These are phyloP conservation scores for Sporothrix mexicana DNA, from an alignment of 2,329 filamentous ascomycete species.

Conservation along the genomic window DNA sequence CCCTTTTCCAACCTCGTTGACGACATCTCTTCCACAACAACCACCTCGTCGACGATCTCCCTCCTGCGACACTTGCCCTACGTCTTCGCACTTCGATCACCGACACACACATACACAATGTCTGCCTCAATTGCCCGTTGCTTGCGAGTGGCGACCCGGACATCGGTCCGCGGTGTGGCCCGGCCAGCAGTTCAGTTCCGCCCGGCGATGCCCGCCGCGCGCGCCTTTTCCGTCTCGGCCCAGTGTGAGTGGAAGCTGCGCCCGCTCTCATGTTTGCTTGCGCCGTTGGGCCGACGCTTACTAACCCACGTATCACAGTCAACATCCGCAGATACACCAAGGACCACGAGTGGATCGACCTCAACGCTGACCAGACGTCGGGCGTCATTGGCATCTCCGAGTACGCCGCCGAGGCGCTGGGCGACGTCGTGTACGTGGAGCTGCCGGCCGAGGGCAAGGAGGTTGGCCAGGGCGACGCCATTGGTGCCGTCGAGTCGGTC, in stretches of 20 bases:
- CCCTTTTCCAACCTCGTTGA: neutral
- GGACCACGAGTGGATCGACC: slow-evolving; percentile 98
- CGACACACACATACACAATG: slow-evolving; percentile 51
- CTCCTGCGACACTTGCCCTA: neutral
- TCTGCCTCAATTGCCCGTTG: slow-evolving; percentile 65
- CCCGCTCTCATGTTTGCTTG: too few relatives aligned
- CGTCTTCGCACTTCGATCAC: neutral
- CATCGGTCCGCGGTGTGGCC: slow-evolving; percentile 49
- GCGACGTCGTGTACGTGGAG: slow-evolving; percentile 97
- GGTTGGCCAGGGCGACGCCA: slow-evolving; percentile 76
- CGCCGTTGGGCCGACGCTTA: neutral
- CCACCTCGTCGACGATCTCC: neutral
- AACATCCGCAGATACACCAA: slow-evolving; percentile 86
- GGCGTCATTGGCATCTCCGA: slow-evolving; percentile 84
- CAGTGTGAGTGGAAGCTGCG: slow-evolving; percentile 51
- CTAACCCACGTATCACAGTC: slow-evolving; percentile 49
- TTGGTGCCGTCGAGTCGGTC: slow-evolving; percentile 96
- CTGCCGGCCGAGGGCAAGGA: slow-evolving; percentile 75
- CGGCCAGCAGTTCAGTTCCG: slow-evolving; percentile 43
- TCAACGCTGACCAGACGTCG: slow-evolving; percentile 79
- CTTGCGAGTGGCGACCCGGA: slow-evolving; percentile 55
- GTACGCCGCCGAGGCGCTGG: slow-evolving; percentile 90
- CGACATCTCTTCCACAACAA: neutral
- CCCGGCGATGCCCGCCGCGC: slow-evolving; percentile 49
- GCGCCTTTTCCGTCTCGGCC: slow-evolving; percentile 55